Conservation (phyloP, 805 yeast species). For the Candida vaughaniae region DNA sequence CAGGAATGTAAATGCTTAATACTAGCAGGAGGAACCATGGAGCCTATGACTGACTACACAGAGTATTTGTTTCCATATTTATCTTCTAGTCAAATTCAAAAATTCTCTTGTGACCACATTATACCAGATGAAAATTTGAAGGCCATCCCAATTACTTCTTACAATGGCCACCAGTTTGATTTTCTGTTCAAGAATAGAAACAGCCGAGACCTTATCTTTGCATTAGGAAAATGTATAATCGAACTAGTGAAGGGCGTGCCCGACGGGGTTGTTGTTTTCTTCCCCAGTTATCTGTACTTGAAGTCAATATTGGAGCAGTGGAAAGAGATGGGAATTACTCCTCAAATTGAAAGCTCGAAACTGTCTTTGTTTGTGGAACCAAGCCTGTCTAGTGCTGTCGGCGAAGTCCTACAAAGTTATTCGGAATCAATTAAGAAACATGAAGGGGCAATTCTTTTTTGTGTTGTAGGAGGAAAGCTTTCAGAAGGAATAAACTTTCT, state of each 20-base stretch:
- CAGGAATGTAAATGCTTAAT: slow-evolving; percentile 67
- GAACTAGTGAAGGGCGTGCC: slow-evolving; percentile 52
- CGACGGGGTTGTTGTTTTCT: slow-evolving; percentile 74
- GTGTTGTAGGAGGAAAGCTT: slow-evolving; percentile 90
- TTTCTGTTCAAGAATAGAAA: slow-evolving; percentile 71
- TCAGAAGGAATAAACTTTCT: slow-evolving; percentile 94
- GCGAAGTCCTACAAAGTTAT: slow-evolving; percentile 50
- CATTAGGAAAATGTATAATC: slow-evolving; percentile 51
- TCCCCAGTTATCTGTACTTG: slow-evolving; percentile 81
- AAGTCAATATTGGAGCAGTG: slow-evolving; percentile 51
- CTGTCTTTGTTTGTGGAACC: slow-evolving; percentile 56
- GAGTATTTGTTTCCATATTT: slow-evolving; percentile 64
- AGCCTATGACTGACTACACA: slow-evolving; percentile 73
- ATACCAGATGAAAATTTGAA: slow-evolving; percentile 68
- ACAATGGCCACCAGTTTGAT: slow-evolving; percentile 39
- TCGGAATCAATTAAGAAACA: slow-evolving; percentile 36
- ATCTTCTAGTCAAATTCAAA: slow-evolving; percentile 36
- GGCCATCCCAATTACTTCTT: slow-evolving; percentile 51
- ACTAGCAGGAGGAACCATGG: slow-evolving; percentile 95
- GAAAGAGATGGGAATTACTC: slow-evolving; percentile 40
- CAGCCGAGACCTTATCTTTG: slow-evolving; percentile 41
- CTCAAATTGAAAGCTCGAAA: slow-evolving; percentile 39
- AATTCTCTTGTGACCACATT: slow-evolving; percentile 79
- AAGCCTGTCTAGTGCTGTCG: slow-evolving; percentile 39
- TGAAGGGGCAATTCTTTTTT: slow-evolving; percentile 65